A percentile compares a stretch with the other conserved stretches of the same genome.
phyloP scores from a whole-genome alignment of 2,329 filamentous ascomycete species.

The Xylariales sp. region DNA sequence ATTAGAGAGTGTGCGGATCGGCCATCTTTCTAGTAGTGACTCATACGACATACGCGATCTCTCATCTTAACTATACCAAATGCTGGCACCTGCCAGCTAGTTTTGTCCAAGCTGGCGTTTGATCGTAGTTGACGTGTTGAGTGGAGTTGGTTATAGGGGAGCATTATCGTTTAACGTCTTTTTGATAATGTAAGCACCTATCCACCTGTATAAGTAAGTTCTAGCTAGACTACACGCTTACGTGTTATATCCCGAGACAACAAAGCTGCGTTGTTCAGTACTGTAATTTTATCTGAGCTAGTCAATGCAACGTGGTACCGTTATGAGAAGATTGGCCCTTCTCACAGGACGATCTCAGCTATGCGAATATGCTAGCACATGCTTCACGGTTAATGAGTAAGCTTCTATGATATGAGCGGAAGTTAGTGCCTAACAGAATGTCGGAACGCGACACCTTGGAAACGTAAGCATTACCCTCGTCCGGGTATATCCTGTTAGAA shows the following conservation, averaged over 20 bases:
- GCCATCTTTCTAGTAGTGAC: neutral
- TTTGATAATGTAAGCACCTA: constrained; percentile 16
- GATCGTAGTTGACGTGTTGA: constrained; percentile 25
- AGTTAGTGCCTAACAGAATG: constrained; percentile 26
- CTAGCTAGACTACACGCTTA: constrained; percentile 20
- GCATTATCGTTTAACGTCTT: neutral
- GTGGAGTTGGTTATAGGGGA: constrained; percentile 17
- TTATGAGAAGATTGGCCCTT: constrained; percentile 4
- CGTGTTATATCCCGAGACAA: constrained; percentile 30
- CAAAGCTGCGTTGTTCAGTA: constrained; percentile 23
- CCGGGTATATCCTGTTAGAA: constrained; percentile 3
- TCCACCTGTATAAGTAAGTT: constrained; percentile 17
- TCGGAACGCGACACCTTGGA: constrained; percentile 11
- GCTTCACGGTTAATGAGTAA: constrained; percentile 1
- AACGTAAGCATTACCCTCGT: constrained; percentile 12
- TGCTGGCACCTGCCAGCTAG: constrained; percentile 23
- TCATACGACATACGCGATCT: neutral
- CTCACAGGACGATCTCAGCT: constrained; percentile 3
- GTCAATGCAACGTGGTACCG: constrained; percentile 34
- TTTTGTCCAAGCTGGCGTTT: neutral
- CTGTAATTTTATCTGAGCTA: constrained; percentile 18
- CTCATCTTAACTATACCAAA: neutral
- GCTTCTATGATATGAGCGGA: neutral
- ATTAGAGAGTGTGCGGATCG: neutral
- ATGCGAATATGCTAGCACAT: constrained; percentile 9